Conservation (phyloP, 2,329 filamentous ascomycete genomes). For the Fonsecaea monophora region DNA sequence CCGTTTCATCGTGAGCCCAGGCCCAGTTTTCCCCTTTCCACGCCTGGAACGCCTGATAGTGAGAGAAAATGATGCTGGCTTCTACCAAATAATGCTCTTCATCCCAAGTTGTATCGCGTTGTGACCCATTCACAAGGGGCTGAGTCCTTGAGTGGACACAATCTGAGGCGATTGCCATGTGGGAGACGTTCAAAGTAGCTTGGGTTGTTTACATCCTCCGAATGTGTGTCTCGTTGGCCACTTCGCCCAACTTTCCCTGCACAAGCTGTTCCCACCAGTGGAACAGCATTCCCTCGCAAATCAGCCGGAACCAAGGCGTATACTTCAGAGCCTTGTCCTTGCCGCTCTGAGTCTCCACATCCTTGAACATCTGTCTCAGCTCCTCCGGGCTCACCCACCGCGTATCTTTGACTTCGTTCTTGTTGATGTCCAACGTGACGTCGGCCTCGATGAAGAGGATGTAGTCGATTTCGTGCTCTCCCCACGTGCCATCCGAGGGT, state of each 20-base stretch:
- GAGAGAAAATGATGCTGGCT: not conserved
- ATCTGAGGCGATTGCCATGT: not conserved
- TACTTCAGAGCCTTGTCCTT: slow-evolving; percentile 85
- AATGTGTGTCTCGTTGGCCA: slow-evolving; percentile 83
- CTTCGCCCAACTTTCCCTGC: slow-evolving; percentile 75
- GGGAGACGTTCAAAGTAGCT: not conserved
- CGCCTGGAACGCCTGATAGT: not conserved
- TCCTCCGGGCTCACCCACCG: slow-evolving; percentile 83
- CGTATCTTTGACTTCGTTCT: slow-evolving; percentile 86
- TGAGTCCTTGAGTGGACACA: not conserved
- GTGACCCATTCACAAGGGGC: not conserved
- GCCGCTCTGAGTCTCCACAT: slow-evolving; percentile 69
- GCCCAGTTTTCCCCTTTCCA: not conserved
- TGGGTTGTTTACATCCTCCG: slow-evolving; percentile 72
- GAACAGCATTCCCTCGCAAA: slow-evolving; percentile 96
- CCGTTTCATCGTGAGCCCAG: not conserved
- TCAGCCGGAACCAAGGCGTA: slow-evolving; percentile 99
- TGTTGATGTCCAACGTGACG: slow-evolving; percentile 81
- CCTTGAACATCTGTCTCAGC: slow-evolving; percentile 82
- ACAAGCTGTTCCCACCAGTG: slow-evolving; percentile 95
- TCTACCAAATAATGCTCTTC: not conserved
- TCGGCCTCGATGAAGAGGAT: slow-evolving; percentile 97
- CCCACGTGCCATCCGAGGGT: slow-evolving; percentile 96
- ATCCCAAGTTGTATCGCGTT: not conserved
- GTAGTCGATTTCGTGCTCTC: slow-evolving; percentile 99